Evolutionary conservation across 257 asterid species (phyloP).

Genomic region (Jaltomata sinuosa): DNA sequence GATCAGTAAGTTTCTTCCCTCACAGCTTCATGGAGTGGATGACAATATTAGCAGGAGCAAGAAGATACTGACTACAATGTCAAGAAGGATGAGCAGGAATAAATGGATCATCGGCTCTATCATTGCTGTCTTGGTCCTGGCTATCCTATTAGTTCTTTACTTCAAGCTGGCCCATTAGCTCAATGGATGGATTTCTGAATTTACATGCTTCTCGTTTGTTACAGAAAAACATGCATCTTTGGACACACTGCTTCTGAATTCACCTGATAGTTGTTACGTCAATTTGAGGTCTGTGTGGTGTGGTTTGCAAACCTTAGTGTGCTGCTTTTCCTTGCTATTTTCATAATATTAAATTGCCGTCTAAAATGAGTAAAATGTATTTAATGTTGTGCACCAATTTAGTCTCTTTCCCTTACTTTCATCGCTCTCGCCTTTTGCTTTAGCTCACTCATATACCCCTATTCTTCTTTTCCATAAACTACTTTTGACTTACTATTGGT

Average conservation of each 20-base stretch:
- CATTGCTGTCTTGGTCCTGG: slow-evolving; percentile 37
- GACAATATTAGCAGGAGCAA: slow-evolving; percentile 66
- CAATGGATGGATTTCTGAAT: neutral
- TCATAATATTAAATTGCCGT: neutral
- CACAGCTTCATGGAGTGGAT: slow-evolving; percentile 80
- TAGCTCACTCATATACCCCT: neutral
- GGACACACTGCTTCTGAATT: neutral
- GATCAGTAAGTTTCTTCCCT: neutral
- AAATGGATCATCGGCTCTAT: slow-evolving; percentile 58
- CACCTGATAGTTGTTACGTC: neutral
- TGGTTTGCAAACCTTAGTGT: neutral
- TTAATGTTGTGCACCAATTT: neutral
- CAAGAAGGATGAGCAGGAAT: slow-evolving; percentile 75
- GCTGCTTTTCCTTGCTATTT: neutral
- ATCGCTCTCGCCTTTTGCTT: neutral
- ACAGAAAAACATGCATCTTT: neutral
- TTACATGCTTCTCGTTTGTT: neutral
- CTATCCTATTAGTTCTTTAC: slow-evolving; percentile 55
- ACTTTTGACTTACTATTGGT: neutral
- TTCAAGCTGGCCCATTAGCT: slow-evolving; percentile 48
- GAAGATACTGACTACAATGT: slow-evolving; percentile 56
- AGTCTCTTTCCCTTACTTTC: neutral
- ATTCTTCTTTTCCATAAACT: neutral
- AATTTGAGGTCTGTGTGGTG: neutral
- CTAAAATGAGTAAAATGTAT: neutral